Conservation (phyloP, 2,329 filamentous ascomycete species). For the Alternaria triticina region DNA sequence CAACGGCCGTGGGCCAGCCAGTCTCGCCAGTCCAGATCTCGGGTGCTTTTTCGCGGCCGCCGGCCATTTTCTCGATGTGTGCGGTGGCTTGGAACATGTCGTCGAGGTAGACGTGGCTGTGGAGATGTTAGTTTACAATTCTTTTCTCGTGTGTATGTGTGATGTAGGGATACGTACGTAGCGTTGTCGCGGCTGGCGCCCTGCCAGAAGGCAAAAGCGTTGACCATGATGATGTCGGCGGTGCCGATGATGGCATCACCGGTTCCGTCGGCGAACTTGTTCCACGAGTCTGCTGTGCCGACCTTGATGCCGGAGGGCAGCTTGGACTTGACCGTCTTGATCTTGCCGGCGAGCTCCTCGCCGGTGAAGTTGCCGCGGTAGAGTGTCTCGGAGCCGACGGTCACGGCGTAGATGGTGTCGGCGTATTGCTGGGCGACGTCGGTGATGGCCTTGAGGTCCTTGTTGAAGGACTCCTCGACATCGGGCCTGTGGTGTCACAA, state of each 20-base stretch:
- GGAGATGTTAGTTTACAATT: not conserved
- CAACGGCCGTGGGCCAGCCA: constrained; percentile 51
- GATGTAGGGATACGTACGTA: constrained; percentile 37
- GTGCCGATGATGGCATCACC: constrained; percentile 68
- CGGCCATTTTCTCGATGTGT: constrained; percentile 66
- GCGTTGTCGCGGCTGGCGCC: constrained; percentile 64
- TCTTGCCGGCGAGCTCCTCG: constrained; percentile 64
- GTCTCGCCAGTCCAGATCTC: constrained; percentile 60
- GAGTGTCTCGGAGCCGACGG: constrained; percentile 73
- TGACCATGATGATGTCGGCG: constrained; percentile 68
- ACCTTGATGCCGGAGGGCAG: constrained; percentile 62
- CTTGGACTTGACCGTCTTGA: constrained; percentile 65
- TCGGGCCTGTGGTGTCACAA: constrained; percentile 59
- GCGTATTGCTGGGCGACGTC: constrained; percentile 57
- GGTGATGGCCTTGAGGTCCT: constrained; percentile 66
- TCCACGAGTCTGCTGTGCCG: constrained; percentile 76
- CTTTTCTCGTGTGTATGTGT: not conserved
- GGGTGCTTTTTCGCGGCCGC: constrained; percentile 58
- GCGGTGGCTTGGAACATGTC: constrained; percentile 69
- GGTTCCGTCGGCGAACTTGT: constrained; percentile 72
- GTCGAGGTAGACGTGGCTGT: constrained; percentile 65
- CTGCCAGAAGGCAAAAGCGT: constrained; percentile 78
- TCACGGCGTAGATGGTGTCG: constrained; percentile 70
- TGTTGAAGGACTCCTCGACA: constrained; percentile 65
- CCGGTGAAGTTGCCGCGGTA: constrained; percentile 73